A percentile compares a stretch with the other conserved stretches of the same genome.
Evolutionary conservation across 2,329 filamentous ascomycete genomes (phyloP).

Genomic region (Trichoderma gracile): DNA sequence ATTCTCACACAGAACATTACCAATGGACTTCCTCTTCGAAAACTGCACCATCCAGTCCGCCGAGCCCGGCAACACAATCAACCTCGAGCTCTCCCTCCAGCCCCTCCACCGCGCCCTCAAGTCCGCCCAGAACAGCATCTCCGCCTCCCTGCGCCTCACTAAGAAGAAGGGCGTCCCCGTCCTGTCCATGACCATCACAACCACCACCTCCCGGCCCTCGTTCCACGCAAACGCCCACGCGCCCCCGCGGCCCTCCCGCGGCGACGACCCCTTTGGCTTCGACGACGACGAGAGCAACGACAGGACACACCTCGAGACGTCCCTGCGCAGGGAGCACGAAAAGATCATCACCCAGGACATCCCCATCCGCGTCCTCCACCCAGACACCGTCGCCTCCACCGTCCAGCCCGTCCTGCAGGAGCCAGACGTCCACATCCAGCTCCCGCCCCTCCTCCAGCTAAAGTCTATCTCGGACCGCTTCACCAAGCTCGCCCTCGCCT

Average conservation of each 20-base stretch:
- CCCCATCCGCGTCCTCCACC: conserved; percentile 85
- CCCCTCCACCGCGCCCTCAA: conserved; percentile 88
- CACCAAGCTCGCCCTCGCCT: conserved; percentile 73
- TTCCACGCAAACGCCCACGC: conserved; percentile 39
- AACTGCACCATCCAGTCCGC: conserved; percentile 83
- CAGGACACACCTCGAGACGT: conserved; percentile 57
- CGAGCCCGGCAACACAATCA: conserved; percentile 82
- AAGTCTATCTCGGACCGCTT: conserved; percentile 96
- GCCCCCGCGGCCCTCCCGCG: conserved; percentile 35
- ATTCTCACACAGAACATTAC: conserved; percentile 49
- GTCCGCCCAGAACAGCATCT: conserved; percentile 78
- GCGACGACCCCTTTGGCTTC: conserved; percentile 44
- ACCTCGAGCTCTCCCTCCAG: conserved; percentile 89
- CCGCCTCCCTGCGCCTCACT: conserved; percentile 83
- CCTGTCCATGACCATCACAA: conserved; percentile 86
- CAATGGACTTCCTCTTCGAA: conserved; percentile 83
- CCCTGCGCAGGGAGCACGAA: conserved; percentile 70
- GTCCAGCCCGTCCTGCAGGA: conserved; percentile 90
- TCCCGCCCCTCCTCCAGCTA: conserved; percentile 83
- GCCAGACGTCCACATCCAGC: conserved; percentile 89
- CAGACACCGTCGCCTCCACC: conserved; percentile 82
- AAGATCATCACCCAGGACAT: conserved; percentile 95
- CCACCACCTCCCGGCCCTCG: conserved; percentile 59
- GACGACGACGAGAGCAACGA: conserved; percentile 51
- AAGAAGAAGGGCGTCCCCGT: conserved; percentile 89